These are phyloP conservation scores for Phytophthora hibernalis DNA, from an alignment of 352 stramenopile species.

Conservation along the genomic window DNA sequence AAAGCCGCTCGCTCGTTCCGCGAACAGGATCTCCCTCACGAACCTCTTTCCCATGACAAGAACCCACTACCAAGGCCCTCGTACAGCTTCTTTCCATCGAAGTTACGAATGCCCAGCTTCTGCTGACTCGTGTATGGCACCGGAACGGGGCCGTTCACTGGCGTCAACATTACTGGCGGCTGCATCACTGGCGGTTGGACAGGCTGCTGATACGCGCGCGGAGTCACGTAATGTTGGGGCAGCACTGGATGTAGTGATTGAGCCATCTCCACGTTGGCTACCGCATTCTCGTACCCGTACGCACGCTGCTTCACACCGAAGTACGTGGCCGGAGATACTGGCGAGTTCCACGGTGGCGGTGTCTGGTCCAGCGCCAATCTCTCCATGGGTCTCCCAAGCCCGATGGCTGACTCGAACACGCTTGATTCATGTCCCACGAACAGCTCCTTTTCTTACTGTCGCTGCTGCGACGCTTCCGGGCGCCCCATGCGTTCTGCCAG, in stretches of 20 bases:
- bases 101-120: slow-evolving; percentile 10
- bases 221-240: slow-evolving; percentile 9
- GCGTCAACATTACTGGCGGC: neutral
- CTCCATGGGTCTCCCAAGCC: neutral
- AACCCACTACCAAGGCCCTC: slow-evolving; percentile 9
- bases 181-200: slow-evolving; percentile 2
- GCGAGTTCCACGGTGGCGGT: neutral
- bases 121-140: slow-evolving; percentile 17
- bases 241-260: slow-evolving; percentile 5
- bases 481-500: slow-evolving; percentile 7
- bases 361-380: neutral
- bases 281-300: neutral
- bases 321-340: slow-evolving; percentile 4
- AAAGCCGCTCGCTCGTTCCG: neutral
- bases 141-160: neutral
- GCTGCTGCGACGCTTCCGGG: neutral
- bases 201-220: neutral
- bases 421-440: neutral
- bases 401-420: neutral
- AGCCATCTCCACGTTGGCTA: neutral
- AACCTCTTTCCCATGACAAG: slow-evolving; percentile 3
- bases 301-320: slow-evolving; percentile 4
- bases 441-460: neutral
- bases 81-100: slow-evolving; percentile 30
- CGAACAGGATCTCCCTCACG: neutral